phyloP scores from a whole-genome alignment of 768 basidiomycete genomes.

The Mycena chlorophos region DNA sequence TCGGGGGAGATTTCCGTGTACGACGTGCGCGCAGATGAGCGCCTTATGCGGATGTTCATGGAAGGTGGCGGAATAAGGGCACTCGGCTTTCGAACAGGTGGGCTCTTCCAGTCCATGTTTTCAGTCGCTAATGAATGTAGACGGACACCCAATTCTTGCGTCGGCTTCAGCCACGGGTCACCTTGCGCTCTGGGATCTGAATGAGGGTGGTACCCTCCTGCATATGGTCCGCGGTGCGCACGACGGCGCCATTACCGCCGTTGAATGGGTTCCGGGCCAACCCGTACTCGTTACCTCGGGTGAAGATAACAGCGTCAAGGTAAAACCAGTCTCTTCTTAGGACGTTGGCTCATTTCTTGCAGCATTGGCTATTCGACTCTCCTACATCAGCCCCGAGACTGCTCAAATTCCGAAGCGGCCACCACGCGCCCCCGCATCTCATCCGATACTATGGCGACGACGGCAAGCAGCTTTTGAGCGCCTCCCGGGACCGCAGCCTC shows the following conservation, averaged over 20 bases:
- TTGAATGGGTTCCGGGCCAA: constrained; percentile 94
- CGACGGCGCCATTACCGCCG: constrained; percentile 75
- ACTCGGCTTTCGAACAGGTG: constrained; percentile 85
- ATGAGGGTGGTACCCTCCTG: constrained; percentile 74
- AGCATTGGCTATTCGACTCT: constrained; percentile 99
- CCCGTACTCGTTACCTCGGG: constrained; percentile 87
- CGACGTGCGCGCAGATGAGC: constrained; percentile 88
- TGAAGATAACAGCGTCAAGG: constrained; percentile 95
- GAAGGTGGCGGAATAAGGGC: constrained; percentile 78
- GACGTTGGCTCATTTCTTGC: constrained; percentile 3
- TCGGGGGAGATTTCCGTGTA: constrained; percentile 88
- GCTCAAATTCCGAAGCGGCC: constrained; percentile 90
- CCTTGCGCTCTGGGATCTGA: constrained; percentile 92
- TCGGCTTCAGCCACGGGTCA: constrained; percentile 85
- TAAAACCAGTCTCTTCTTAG: constrained; percentile 31
- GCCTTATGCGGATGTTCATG: constrained; percentile 86
- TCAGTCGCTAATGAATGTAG: constrained; percentile 36
- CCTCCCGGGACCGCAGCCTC: constrained; percentile 85
- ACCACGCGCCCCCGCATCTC: constrained; percentile 85
- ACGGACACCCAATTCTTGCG: constrained; percentile 86
- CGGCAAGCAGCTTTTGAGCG: constrained; percentile 89
- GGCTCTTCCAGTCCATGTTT: constrained; percentile 13
- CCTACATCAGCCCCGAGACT: constrained; percentile 83
- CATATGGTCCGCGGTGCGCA: constrained; percentile 89
- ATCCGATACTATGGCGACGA: constrained; percentile 97